Percentiles rank a stretch among this genome's conserved stretches.
These are phyloP conservation scores for Suillus alpinus DNA, from an alignment of 768 basidiomycete genomes.

Conservation along the genomic window DNA sequence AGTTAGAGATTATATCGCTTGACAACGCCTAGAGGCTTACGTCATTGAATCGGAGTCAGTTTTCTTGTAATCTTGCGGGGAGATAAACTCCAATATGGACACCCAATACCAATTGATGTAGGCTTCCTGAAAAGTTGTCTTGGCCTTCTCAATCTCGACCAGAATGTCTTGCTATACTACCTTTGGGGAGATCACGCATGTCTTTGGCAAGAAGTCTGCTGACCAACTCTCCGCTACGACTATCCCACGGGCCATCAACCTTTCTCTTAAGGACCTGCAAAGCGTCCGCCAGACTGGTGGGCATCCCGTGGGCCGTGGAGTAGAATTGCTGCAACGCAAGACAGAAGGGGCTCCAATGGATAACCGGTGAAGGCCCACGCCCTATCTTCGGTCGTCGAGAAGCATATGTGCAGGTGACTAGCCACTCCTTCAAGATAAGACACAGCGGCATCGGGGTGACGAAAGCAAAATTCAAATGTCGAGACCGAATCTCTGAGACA, in stretches of 20 bases:
- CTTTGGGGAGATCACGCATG: no score
- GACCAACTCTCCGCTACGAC: slow-evolving; percentile 8
- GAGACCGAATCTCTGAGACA: slow-evolving; percentile 10
- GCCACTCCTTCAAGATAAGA: slow-evolving; percentile 9
- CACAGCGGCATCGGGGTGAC: neutral
- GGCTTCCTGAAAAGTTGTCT: slow-evolving; percentile 6
- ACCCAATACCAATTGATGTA: slow-evolving; percentile 14
- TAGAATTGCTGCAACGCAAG: slow-evolving; percentile 3
- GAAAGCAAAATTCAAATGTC: slow-evolving; percentile 1
- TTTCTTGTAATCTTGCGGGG: neutral
- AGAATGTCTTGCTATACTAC: no score
- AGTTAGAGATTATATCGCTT: neutral
- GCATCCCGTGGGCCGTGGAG: neutral
- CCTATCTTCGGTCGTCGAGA: slow-evolving; percentile 6
- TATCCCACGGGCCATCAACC: slow-evolving; percentile 11
- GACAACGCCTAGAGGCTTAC: neutral
- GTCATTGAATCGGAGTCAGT: neutral
- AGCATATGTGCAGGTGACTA: slow-evolving; percentile 14
- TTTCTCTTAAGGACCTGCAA: neutral
- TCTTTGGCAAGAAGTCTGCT: slow-evolving; percentile 13
- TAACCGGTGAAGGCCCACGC: slow-evolving; percentile 13
- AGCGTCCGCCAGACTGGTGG: neutral
- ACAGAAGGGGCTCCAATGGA: slow-evolving; percentile 18
- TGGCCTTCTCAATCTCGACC: slow-evolving; percentile 1
- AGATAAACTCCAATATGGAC: slow-evolving; percentile 10